Evolutionary conservation across 306 rosid species (phyloP).

Genomic region (Cucumis hystrix): DNA sequence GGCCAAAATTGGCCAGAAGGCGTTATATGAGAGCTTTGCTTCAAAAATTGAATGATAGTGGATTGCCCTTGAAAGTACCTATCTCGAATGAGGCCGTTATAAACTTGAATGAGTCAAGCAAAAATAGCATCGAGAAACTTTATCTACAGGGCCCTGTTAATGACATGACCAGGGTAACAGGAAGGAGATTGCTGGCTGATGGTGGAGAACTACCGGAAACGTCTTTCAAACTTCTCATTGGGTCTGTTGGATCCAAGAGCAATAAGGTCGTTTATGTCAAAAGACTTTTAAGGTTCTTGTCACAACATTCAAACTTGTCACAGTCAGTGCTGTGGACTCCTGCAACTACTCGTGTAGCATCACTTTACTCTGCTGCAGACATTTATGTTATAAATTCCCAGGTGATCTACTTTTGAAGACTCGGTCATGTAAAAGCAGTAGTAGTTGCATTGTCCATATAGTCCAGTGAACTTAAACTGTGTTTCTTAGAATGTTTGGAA

Average conservation of each 20-base stretch:
- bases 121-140: constrained; percentile 8
- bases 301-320: constrained; percentile 60
- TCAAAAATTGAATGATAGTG: constrained; percentile 25
- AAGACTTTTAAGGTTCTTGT: constrained; percentile 36
- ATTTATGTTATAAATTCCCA: constrained; percentile 85
- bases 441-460: neutral
- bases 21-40: constrained; percentile 45
- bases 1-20: constrained; percentile 29
- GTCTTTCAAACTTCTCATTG: constrained; percentile 50
- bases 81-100: constrained; percentile 11
- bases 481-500: neutral
- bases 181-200: constrained; percentile 22
- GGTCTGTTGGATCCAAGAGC: constrained; percentile 95
- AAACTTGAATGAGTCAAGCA: constrained; percentile 12
- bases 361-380: constrained; percentile 89
- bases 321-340: constrained; percentile 78
- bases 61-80: constrained; percentile 14
- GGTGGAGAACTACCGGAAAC: constrained; percentile 18
- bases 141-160: constrained; percentile 15
- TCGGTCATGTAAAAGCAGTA: neutral
- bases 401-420: constrained; percentile 29
- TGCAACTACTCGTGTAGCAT: constrained; percentile 60
- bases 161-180: constrained; percentile 20
- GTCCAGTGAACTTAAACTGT: neutral
- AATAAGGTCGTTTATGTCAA: constrained; percentile 73